phyloP scores from a whole-genome alignment of 805 yeast genomes.

The Lachancea mirantina region DNA sequence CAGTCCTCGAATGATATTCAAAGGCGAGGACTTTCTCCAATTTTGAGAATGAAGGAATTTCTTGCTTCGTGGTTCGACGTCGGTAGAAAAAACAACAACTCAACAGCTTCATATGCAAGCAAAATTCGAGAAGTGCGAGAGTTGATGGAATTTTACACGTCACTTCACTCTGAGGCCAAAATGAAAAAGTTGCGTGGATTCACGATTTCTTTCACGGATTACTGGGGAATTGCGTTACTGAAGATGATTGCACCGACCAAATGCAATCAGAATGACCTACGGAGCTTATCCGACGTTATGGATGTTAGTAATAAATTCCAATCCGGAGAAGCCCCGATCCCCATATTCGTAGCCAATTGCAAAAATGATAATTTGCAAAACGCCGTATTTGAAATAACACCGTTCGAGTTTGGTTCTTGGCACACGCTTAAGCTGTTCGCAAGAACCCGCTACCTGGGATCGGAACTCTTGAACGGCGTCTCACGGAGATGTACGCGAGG shows the following conservation, averaged over 20 bases:
- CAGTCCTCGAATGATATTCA: no score
- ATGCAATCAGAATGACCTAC: slow-evolving; percentile 30
- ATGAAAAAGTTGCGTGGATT: slow-evolving; percentile 48
- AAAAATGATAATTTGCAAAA: slow-evolving; percentile 33
- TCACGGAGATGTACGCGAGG: slow-evolving; percentile 42
- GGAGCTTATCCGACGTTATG: slow-evolving; percentile 32
- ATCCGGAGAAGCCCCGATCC: slow-evolving; percentile 38
- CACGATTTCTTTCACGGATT: slow-evolving; percentile 54
- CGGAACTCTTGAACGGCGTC: slow-evolving; percentile 38
- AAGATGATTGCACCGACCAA: slow-evolving; percentile 31
- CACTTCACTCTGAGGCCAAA: slow-evolving; percentile 47
- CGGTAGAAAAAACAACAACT: no score
- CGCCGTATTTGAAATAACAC: slow-evolving; percentile 49
- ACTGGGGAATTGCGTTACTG: slow-evolving; percentile 59
- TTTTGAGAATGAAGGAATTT: no score
- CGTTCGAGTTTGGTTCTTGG: slow-evolving; percentile 67
- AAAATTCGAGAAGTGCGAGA: no score
- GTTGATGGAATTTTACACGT: slow-evolving; percentile 42
- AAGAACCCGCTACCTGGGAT: slow-evolving; percentile 47
- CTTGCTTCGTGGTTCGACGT: no score
- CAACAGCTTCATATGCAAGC: no score
- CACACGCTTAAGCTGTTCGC: slow-evolving; percentile 44
- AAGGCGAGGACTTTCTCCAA: no score
- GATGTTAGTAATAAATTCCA: slow-evolving; percentile 29
- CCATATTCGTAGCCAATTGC: slow-evolving; percentile 41